Evolutionary conservation across 306 rosid genomes (phyloP), one percentile per base, ranked within the genome.

Genomic region (Oxytropis ochrocephala): DNA sequence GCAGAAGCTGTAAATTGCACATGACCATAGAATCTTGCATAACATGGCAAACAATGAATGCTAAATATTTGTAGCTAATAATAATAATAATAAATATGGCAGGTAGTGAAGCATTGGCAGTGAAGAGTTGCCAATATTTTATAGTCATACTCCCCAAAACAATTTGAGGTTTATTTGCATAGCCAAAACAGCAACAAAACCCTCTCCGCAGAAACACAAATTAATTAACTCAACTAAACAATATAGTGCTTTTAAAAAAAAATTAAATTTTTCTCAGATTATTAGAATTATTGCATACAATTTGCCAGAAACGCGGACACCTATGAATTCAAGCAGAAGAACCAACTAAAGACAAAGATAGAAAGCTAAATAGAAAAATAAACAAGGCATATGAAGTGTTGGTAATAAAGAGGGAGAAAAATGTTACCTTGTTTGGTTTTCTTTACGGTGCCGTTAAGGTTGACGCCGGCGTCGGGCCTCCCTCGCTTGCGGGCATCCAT

Each of bases 401-500:
- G 11, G 7, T 2, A 46, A 51, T 17, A 21, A 41, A 32, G 5
- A 55, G 43, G 36, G 29, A 13, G 38, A 51, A 51, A 53, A 7
- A 11, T 38, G 35, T 33, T 69, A 88, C 95, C 91, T 88, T 78
- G 86, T 75, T 86, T 84, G 63, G 73, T 74, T 55, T 86, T 86
- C 84, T 88, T 88, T 65, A 82, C 4, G 80, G 75, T 74, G 58
- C 95, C 95, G 72, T 88, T 88, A 35, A 77, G 44, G 58, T 66
- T 80, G 54, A 67, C 44, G 48, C 68, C 75, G 43, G 61, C 11
- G 0, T 82, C 91, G 5, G 76, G 76, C 55, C 95, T 86, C 18
- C 88, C 91, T 59, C 95, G 81, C 82, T 88, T 88, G 18, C 91
- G 91, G 64, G 18, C 13, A 78, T 84, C 89, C 91, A 87, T 74